Conservation (phyloP, 805 yeast species). For the Wickerhamiella australiensis region DNA sequence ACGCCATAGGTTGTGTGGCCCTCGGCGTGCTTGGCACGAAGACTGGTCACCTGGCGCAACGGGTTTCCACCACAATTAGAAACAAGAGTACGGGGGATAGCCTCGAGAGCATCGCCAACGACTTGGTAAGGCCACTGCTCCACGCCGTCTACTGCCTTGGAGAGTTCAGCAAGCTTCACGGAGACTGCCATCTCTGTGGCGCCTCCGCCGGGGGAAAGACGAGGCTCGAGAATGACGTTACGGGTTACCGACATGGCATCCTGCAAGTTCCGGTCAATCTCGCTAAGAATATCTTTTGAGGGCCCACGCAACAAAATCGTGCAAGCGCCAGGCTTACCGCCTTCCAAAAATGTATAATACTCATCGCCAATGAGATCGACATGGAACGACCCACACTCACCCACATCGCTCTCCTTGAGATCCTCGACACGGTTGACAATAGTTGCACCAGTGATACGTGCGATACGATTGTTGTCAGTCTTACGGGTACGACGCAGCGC, state of each 20-base stretch:
- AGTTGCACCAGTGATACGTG: conserved; percentile 96
- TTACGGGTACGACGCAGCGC: conserved; percentile 90
- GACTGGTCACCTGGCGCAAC: conserved; percentile 72
- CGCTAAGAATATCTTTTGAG: conserved; percentile 90
- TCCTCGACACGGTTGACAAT: conserved; percentile 94
- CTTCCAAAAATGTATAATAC: conserved; percentile 69
- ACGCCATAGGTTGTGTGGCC: conserved; percentile 80
- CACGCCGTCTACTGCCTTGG: conserved; percentile 85
- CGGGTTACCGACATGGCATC: conserved; percentile 98
- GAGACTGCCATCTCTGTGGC: conserved; percentile 98
- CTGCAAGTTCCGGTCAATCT: conserved; percentile 90
- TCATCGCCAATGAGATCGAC: conserved; percentile 96
- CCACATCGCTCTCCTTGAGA: conserved; percentile 79
- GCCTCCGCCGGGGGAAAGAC: conserved; percentile 96
- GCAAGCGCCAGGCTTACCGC: conserved; percentile 73
- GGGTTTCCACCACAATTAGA: conserved; percentile 98
- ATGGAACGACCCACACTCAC: conserved; percentile 82
- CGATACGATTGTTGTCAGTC: conserved; percentile 89
- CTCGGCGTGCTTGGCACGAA: conserved; percentile 93
- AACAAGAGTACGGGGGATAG: conserved; percentile 90
- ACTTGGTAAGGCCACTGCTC: conserved; percentile 99
- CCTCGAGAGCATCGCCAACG: conserved; percentile 97
- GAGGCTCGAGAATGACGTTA: conserved; percentile 88
- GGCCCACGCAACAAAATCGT: conserved; percentile 90
- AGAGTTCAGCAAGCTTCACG: conserved; percentile 76